phyloP scores from a whole-genome alignment of 495 filamentous ascomycete species.

The Penicillium herquei region DNA sequence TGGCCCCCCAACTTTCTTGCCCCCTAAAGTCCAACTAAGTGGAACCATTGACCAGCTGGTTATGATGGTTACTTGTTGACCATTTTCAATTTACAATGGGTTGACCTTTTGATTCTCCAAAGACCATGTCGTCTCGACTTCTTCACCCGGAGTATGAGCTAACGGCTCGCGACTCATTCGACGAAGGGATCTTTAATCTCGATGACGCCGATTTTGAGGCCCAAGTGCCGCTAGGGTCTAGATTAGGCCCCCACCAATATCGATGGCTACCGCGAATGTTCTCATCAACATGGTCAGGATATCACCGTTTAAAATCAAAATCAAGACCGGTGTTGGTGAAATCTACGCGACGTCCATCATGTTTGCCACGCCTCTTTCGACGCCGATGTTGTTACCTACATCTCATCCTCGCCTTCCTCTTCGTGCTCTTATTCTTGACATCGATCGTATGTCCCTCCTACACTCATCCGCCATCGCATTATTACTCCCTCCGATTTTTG shows the following conservation, averaged over 20 bases:
- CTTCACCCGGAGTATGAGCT: slow-evolving; percentile 48
- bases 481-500: slow-evolving; percentile 37
- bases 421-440: slow-evolving; percentile 53
- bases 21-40: too few species aligned
- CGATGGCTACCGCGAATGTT: slow-evolving; percentile 32
- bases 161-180: slow-evolving; percentile 41
- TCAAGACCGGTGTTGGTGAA: slow-evolving; percentile 26
- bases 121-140: slow-evolving; percentile 40
- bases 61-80: too few species aligned
- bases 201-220: slow-evolving; percentile 51
- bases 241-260: slow-evolving; percentile 21
- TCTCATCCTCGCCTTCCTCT: slow-evolving; percentile 64
- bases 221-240: slow-evolving; percentile 31
- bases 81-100: too few species aligned
- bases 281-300: slow-evolving; percentile 26
- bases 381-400: slow-evolving; percentile 64
- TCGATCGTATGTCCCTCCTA: slow-evolving; percentile 61
- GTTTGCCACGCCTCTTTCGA: slow-evolving; percentile 45
- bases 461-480: slow-evolving; percentile 51
- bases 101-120: too few species aligned
- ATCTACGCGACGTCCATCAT: slow-evolving; percentile 23
- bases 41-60: too few species aligned
- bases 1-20: too few species aligned
- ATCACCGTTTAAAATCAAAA: slow-evolving; percentile 31
- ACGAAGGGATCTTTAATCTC: slow-evolving; percentile 47